phyloP scores from a whole-genome alignment of 2,329 filamentous ascomycete genomes.

The Massarina eburnea region DNA sequence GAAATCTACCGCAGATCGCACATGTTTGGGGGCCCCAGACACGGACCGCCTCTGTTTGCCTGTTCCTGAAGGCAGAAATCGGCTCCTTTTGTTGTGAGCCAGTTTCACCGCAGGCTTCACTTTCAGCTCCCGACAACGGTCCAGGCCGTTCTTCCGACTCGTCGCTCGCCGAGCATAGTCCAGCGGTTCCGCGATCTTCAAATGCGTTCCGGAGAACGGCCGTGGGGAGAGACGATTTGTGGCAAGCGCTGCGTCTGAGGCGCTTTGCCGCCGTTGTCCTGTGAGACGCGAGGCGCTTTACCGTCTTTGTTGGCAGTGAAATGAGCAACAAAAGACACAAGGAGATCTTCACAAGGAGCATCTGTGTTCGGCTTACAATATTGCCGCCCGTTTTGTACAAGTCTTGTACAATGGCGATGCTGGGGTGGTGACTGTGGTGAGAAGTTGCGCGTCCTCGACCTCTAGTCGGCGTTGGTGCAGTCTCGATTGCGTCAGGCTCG shows the following conservation, averaged over 20 bases:
- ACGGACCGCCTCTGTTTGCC: neutral
- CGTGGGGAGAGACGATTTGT: no score
- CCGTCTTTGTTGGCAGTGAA: neutral
- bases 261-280: no score
- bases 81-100: neutral
- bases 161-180: no score
- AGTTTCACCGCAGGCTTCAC: neutral
- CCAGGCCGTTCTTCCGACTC: neutral
- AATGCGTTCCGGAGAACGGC: no score
- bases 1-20: no score
- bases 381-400: no score
- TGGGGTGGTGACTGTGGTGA: neutral
- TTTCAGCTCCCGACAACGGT: neutral
- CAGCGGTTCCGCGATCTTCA: no score
- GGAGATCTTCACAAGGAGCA: neutral
- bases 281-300: no score
- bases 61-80: conserved; percentile 4
- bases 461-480: neutral
- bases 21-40: neutral
- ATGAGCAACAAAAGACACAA: neutral
- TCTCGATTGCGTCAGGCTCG: neutral
- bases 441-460: neutral
- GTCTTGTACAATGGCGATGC: no score
- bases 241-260: no score
- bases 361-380: no score